Base-by-base conservation (phyloP, 129 eudicot genomes). In the Silybum marianum region DNA sequence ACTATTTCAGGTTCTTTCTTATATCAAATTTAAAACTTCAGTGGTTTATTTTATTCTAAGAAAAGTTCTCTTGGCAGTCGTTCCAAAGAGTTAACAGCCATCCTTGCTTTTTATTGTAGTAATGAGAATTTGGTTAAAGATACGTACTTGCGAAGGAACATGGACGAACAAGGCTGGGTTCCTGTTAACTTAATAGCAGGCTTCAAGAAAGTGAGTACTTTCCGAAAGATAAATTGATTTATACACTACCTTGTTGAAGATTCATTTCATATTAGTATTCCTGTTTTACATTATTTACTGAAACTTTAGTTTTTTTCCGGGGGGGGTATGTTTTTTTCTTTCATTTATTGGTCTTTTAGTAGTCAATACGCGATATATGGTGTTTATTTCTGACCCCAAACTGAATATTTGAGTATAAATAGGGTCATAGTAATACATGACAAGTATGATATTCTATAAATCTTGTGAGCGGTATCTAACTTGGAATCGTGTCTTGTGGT, bases 121-220 rank as follows among this genome's bases (percentile, higher is more conserved):
- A 88, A 89, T 88, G 98, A 94, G 51, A 94, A 94, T 72, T 78
- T 94, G 84, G 83, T 90, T 69, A 92, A 84, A 71, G 98, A 94
- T 77, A 85, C 86, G 58, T 92, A 40, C 84, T 81, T 94, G 89
- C 91, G 98, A 46, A 62, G 77, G 74, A 89, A 92, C 46, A 94
- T 94, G 98, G 94, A 92, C 60, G 87, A 82, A 3, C 85, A 94
- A 82, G 98, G 98, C 32, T 94, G 97, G 98, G 96, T 94, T 83
- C 85, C 96, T 46, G 81, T 92, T 85, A 66, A 75, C 58, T 79
- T 90, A 73, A 92, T 94, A 78, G 98, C 98, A 65, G 82, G 87
- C 80, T 94, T 94, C 88, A 89, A 90, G 76, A 89, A 83, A 79
- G 98, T 94, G 77, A 84, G 93, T 82, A 74, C 22, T 69, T 67